phyloP scores from a whole-genome alignment of 202 grass and related monocot genomes.

The Schoenoplectus tabernaemontani region DNA sequence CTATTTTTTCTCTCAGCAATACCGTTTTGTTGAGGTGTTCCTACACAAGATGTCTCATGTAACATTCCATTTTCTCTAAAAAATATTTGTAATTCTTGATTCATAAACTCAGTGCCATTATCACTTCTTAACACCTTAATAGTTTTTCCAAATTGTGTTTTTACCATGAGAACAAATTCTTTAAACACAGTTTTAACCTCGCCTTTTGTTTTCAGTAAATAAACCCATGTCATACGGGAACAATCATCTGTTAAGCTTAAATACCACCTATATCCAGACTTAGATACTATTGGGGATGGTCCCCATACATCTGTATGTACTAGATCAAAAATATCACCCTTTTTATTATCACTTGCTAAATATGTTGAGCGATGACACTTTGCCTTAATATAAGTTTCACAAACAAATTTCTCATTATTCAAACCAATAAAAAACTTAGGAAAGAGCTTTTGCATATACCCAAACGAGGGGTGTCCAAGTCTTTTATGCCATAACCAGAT shows the following conservation, averaged over 20 bases:
- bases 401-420: no score
- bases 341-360: no score
- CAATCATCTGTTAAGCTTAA: neutral
- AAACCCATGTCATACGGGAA: neutral
- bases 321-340: no score
- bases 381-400: no score
- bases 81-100: neutral
- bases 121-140: neutral
- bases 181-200: neutral
- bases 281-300: neutral
- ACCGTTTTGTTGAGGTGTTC: neutral
- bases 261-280: neutral
- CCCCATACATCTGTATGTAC: neutral
- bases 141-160: no score
- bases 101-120: neutral
- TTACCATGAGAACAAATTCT: neutral
- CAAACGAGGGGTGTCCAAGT: no score
- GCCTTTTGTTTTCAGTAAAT: neutral
- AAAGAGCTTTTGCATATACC: no score
- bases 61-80: neutral
- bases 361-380: no score
- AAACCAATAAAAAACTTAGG: no score
- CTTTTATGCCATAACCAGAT: no score
- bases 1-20: neutral
- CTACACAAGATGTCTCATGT: no score